Percentiles rank a stretch among this genome's conserved stretches.
These are phyloP conservation scores for Breynia disticha DNA, from an alignment of 441 rosid species.

Conservation along the genomic window DNA sequence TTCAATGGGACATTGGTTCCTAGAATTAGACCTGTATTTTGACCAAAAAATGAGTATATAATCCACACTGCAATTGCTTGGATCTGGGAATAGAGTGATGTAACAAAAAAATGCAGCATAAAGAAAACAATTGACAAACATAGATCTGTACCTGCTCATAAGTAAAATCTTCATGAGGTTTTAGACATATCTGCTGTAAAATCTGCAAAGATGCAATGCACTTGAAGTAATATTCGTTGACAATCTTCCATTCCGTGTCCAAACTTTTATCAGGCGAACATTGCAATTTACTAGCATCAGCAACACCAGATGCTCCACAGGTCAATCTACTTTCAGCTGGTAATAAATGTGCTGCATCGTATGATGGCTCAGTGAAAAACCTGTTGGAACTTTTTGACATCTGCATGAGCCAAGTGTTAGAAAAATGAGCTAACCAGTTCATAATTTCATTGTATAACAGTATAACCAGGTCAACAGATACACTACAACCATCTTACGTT, in stretches of 20 bases:
- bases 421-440: slow-evolving; percentile 5
- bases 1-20: neutral
- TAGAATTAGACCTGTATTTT: neutral
- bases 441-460: neutral
- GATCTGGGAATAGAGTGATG: neutral
- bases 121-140: too few species aligned
- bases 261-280: slow-evolving; percentile 25
- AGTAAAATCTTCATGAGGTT: slow-evolving; percentile 67
- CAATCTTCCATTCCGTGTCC: slow-evolving; percentile 52
- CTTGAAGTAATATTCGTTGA: slow-evolving; percentile 68
- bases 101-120: too few species aligned
- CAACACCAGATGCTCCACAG: slow-evolving; percentile 17
- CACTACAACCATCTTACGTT: slow-evolving; percentile 27
- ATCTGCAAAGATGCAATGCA: slow-evolving; percentile 76
- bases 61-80: neutral
- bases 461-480: neutral
- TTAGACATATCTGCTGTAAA: slow-evolving; percentile 51
- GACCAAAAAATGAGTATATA: neutral
- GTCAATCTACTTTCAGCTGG: slow-evolving; percentile 32
- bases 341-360: slow-evolving; percentile 60
- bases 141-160: slow-evolving; percentile 58
- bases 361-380: slow-evolving; percentile 68
- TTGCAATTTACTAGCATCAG: slow-evolving; percentile 22
- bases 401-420: slow-evolving; percentile 27
- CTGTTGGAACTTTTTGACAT: slow-evolving; percentile 43